Conservation (phyloP, 2,329 filamentous ascomycete species). For the Xylaria sp. region DNA sequence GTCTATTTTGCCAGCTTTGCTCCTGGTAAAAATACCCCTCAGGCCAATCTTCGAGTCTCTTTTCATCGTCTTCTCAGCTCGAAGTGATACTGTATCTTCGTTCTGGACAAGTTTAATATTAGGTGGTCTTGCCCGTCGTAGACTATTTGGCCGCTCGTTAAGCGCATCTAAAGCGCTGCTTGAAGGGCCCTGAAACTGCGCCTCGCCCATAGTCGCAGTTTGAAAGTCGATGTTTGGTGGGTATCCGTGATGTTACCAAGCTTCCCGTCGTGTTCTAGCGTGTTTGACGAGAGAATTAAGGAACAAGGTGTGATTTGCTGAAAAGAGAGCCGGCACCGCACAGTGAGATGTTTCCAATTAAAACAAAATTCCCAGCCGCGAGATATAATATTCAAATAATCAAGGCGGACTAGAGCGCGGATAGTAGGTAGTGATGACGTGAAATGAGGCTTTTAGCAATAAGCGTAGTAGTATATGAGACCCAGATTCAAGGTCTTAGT, state of each 20-base stretch:
- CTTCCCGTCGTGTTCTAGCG: background rate
- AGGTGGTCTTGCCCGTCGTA: slow-evolving; percentile 53
- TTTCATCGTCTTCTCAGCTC: slow-evolving; percentile 55
- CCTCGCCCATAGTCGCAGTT: slow-evolving; percentile 26
- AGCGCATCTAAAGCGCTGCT: slow-evolving; percentile 46
- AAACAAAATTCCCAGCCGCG: background rate
- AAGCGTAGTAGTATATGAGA: slow-evolving; percentile 13
- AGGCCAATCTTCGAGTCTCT: slow-evolving; percentile 64
- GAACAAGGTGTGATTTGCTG: slow-evolving; percentile 2
- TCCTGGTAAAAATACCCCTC: slow-evolving; percentile 61
- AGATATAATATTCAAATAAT: background rate
- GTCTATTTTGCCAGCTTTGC: slow-evolving; percentile 51
- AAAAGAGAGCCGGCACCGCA: background rate
- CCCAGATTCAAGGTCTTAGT: background rate
- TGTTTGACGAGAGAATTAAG: background rate
- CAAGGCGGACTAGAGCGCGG: slow-evolving; percentile 2
- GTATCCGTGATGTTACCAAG: background rate
- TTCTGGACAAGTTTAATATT: slow-evolving; percentile 49
- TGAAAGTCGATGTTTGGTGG: slow-evolving; percentile 18
- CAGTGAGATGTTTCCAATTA: background rate
- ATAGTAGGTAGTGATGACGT: slow-evolving; percentile 23
- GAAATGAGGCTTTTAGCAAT: slow-evolving; percentile 21
- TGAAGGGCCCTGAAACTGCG: slow-evolving; percentile 30
- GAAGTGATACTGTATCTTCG: slow-evolving; percentile 56
- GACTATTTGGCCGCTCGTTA: slow-evolving; percentile 48